Evolutionary conservation across 2,329 filamentous ascomycete species (phyloP), one percentile per base, ranked within the genome.

Genomic region (Hymenotorrendiella dingleyae): DNA sequence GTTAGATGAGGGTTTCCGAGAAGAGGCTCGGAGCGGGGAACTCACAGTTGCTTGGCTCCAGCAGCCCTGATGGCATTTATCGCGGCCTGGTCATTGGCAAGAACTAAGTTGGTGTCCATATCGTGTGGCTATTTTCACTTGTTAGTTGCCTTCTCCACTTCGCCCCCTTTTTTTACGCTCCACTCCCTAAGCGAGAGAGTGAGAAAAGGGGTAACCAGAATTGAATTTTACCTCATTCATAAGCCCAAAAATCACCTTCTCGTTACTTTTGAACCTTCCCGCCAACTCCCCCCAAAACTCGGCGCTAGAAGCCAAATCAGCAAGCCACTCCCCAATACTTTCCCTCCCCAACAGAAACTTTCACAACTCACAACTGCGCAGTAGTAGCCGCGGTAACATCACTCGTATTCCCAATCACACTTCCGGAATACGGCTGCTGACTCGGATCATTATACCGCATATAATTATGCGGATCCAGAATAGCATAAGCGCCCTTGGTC

Each of bases 191-290:
- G n/a, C n/a, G n/a, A n/a, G n/a, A 32, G 10, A 9, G 2, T 19
- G 26, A 0, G 12, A 3, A 4, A 16, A 6, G 24, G 26, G 6
- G 9, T 26, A 10, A 28, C 8, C 12, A 29, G 3, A 17, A 16
- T 11, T 26, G 23, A 23, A 17, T 41, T 35, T 26, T 41, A 54
- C 54, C 63, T 80, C 81, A 62, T 84, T 84, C 78, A 84, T 84
- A 36, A 84, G 59, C 19, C 77, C 78, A 48, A 84, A 81, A 5
- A 74, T 68, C 28, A 84, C 65, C 49, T 72, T 75, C 42, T 67
- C 59, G 36, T 78, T 63, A 11, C 56, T 54, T 14, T 67, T 69
- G 60, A 73, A 74, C 35, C 71, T 65, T 2, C 42, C 53, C 2
- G 69, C 68, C 17, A 74, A 63, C 52, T 69, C 70, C 43, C 64